These are phyloP conservation scores for Xylariaceae sp. DNA, from an alignment of 2,329 filamentous ascomycete genomes.

Conservation along the genomic window DNA sequence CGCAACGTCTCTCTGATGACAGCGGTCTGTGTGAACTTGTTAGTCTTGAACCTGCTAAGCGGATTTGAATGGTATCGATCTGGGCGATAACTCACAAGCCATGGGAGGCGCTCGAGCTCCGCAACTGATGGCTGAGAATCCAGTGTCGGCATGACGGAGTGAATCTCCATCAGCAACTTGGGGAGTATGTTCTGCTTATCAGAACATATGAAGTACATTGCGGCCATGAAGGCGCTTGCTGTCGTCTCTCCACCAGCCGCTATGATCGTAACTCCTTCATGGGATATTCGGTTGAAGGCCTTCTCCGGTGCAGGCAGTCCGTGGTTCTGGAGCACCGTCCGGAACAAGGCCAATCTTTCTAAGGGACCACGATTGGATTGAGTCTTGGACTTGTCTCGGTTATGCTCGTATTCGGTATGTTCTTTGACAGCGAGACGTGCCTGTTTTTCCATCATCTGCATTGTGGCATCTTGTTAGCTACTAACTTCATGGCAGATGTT, in stretches of 20 bases:
- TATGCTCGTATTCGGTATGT: conserved; percentile 2
- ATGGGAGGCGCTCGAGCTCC: conserved; percentile 14
- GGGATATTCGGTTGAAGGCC: conserved; percentile 12
- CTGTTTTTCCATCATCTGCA: conserved; percentile 9
- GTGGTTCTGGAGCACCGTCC: conserved; percentile 6
- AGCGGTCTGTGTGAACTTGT: conserved; percentile 6
- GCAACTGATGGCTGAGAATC: conserved; percentile 11
- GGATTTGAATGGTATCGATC: too few relatives aligned
- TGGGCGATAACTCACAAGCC: conserved; percentile 8
- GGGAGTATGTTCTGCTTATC: conserved; percentile 8
- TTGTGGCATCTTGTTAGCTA: background rate
- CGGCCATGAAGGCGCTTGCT: conserved; percentile 5
- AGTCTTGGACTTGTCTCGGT: background rate
- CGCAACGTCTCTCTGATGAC: conserved; percentile 16
- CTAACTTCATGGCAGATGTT: background rate
- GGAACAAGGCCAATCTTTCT: conserved; percentile 12
- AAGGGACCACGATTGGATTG: conserved; percentile 4
- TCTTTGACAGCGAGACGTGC: conserved; percentile 6
- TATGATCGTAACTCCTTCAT: conserved; percentile 16
- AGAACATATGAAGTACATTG: conserved; percentile 11
- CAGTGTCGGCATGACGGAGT: conserved; percentile 1
- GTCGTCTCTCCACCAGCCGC: conserved; percentile 16
- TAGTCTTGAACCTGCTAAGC: too few relatives aligned
- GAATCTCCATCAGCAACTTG: conserved; percentile 10
- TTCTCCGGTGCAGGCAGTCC: conserved; percentile 13